These are phyloP conservation scores for Pyrrhoderma lamaoense DNA, from an alignment of 1,284 basidiomycete species.

Conservation along the genomic window DNA sequence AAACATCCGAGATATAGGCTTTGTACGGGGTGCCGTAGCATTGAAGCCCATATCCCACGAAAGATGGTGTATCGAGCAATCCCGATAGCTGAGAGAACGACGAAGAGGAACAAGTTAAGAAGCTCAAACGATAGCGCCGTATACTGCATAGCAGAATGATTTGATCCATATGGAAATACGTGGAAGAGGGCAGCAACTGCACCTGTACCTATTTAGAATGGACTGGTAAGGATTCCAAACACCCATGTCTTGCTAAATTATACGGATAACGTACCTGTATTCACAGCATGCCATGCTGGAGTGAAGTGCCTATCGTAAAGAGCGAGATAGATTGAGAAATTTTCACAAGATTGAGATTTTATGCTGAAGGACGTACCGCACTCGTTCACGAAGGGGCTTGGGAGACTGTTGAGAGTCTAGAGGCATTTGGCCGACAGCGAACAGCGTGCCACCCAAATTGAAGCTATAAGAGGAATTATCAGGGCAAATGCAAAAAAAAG, in stretches of 20 bases:
- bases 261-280: slow-evolving; percentile 8
- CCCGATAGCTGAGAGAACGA: slow-evolving; percentile 41
- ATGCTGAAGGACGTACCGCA: too few relatives aligned
- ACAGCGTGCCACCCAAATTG: too few relatives aligned
- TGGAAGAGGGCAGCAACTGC: slow-evolving; percentile 46
- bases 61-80: slow-evolving; percentile 48
- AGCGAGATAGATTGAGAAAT: background rate
- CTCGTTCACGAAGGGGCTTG: too few relatives aligned
- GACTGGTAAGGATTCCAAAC: background rate
- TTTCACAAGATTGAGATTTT: too few relatives aligned
- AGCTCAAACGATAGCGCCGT: slow-evolving; percentile 53
- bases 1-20: slow-evolving; percentile 64
- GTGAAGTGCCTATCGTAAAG: slow-evolving; percentile 6
- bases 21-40: slow-evolving; percentile 53
- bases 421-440: too few relatives aligned
- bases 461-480: too few relatives aligned
- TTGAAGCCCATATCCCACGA: slow-evolving; percentile 46
- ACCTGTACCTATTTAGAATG: slow-evolving; percentile 41
- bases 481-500: too few relatives aligned
- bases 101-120: slow-evolving; percentile 58
- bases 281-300: slow-evolving; percentile 14
- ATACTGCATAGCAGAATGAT: slow-evolving; percentile 33
- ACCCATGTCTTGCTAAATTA: too few relatives aligned
- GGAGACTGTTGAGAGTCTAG: too few relatives aligned
- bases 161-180: slow-evolving; percentile 44